Evolutionary conservation across 768 basidiomycete species (phyloP), one percentile per base, ranked within the genome.

Genomic region (Austroboletus festivus): DNA sequence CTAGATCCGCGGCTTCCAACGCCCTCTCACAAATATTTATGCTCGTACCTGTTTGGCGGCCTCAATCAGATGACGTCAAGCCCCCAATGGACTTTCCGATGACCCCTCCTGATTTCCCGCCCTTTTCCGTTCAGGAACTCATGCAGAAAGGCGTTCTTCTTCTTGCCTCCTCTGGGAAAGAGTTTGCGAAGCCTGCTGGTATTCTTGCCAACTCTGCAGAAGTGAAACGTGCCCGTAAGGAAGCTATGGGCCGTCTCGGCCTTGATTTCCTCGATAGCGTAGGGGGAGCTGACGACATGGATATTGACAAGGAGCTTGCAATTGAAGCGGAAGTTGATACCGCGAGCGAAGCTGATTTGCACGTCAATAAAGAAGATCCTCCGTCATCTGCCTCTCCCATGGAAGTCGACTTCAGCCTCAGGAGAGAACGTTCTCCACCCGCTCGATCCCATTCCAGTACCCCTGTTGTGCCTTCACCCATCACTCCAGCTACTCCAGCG

Each of bases 111-210:
- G 80, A 81, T 3, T 94, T 85, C 49, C 82, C 85, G 10, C 75
- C 76, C 10, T 89, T 94, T 62, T 88, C 88, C 16, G 82, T 95
- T 16, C 73, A 77, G 51, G 83, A 88, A 41, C 73, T 93, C 19
- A 78, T 96, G 53, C 67, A 81, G n/a, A 84, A 83, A 48, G 84
- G 85, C 6, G 82, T 80, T 21, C 78, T 91, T 3, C 78, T 99
- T 4, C 77, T 99, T 2, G 89, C 91, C 1, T 95, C 92, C 3
- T 93, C 94, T 0, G 95, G 95, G 6, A 93, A 92, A 59, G 95
- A 99, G 67, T 98, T 93, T 53, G 64, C 71, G 19, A 89, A 83
- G 58, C 86, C 86, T 2, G 65, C 80, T 4, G 84, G 83, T 12
- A 86, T 89, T 42, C 74, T 87, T 28, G 77, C 85, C 5, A 88